Conservation (phyloP, 176 grass and related monocot genomes). For the Ensete ventricosum region DNA sequence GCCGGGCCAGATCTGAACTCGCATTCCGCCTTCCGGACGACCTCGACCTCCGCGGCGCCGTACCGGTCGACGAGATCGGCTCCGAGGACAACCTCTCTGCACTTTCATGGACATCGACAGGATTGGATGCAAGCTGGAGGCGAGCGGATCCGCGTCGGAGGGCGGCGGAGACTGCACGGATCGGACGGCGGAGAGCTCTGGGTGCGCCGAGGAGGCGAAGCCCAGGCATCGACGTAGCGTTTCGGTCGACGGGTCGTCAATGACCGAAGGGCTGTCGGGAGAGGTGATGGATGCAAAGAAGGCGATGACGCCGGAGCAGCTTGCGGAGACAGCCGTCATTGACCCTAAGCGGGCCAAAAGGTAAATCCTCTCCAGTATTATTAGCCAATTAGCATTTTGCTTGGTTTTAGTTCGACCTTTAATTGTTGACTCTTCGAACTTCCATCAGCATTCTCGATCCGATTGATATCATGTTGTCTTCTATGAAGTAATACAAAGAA, state of each 20-base stretch:
- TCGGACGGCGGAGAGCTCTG: constrained; percentile 61
- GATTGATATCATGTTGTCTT: neutral
- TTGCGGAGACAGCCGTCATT: constrained; percentile 64
- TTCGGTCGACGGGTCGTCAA: constrained; percentile 74
- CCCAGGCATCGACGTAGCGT: no score
- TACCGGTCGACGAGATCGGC: constrained; percentile 76
- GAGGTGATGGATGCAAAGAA: constrained; percentile 92
- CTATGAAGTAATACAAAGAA: neutral
- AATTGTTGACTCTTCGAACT: neutral
- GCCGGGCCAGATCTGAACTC: constrained; percentile 94
- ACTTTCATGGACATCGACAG: constrained; percentile 99
- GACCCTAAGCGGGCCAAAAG: constrained; percentile 99
- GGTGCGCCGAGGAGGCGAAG: constrained; percentile 27
- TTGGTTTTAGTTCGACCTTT: neutral
- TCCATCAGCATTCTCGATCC: neutral
- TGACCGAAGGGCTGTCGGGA: constrained; percentile 46
- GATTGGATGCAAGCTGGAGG: constrained; percentile 57
- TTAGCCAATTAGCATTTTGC: neutral
- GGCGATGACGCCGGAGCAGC: constrained; percentile 81
- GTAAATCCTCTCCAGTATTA: constrained; percentile 15
- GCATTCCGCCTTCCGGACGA: constrained; percentile 81
- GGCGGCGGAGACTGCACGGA: constrained; percentile 30
- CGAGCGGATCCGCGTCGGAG: constrained; percentile 36
- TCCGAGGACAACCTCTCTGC: constrained; percentile 94
- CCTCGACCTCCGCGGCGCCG: constrained; percentile 32